phyloP scores from a whole-genome alignment of 1,284 basidiomycete species.

The Butyriboletus appendiculatus region DNA sequence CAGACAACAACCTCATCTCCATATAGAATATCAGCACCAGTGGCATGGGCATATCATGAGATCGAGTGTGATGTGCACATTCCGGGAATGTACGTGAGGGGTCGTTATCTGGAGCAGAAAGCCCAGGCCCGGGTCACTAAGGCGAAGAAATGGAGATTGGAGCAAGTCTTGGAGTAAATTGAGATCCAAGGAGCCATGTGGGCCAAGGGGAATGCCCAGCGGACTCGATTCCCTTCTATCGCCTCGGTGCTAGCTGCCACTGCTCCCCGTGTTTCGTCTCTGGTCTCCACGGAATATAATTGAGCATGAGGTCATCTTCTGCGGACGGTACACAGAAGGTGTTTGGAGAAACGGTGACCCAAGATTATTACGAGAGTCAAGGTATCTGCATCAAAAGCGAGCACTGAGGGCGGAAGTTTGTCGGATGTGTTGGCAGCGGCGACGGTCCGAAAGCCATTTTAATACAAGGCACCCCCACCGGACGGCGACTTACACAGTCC shows the following conservation, averaged over 20 bases:
- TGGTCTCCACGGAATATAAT: not conserved
- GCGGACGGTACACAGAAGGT: not conserved
- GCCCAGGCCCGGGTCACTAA: not conserved
- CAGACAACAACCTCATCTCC: not conserved
- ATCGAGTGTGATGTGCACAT: conserved; percentile 1
- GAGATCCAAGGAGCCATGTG: not conserved
- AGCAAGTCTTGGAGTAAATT: not conserved
- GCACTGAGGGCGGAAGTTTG: no score
- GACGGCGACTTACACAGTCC: no score
- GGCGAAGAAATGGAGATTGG: not conserved
- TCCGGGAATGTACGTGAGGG: not conserved
- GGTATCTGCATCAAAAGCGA: no score
- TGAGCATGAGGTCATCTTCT: not conserved
- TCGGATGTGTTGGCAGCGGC: no score
- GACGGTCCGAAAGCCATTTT: no score
- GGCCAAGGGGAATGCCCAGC: not conserved
- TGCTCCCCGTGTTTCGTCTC: not conserved
- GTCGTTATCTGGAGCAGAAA: not conserved
- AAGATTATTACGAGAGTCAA: no score
- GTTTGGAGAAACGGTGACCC: no score
- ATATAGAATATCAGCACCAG: not conserved
- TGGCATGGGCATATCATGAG: not conserved
- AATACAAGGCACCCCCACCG: no score
- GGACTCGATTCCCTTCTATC: not conserved
- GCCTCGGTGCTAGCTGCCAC: not conserved